Base-by-base conservation (phyloP, 495 filamentous ascomycete species). In the Penicillium subrubescens region DNA sequence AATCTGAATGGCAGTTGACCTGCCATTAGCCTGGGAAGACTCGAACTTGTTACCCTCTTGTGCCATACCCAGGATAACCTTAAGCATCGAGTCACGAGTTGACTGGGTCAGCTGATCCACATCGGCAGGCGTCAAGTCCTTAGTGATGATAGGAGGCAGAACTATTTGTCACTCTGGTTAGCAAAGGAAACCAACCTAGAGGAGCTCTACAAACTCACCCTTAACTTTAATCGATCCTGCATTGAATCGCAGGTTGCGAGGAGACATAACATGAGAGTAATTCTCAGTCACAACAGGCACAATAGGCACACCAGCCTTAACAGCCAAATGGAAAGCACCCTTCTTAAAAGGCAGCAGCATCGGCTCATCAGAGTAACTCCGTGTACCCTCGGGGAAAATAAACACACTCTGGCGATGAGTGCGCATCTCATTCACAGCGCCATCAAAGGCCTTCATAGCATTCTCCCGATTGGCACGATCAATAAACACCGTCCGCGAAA, bases 281-380 rank as follows among this genome's bases (percentile, higher is more conserved):
- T 96, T 97, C 70, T 84, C 81, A 10, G 87, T 85, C 23, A 98
- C 91, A 23, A 97, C 81, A 0, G 94, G 94, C 41, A 99, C 89
- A 71, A 98, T 91, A 21, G 92, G 93, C 31, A 97, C 94, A 71
- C 92, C 89, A 0, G 94, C 96, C 81, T 97, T 90, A 8, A 99
- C 87, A 23, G 95, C 95, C 12, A 99, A 81, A 75, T 98, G 95
- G 79, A 98, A 99, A 41, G 95, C 95, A 62, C 95, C 95, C 81
- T 98, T 98, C 81, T 99, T 99, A 81, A 98, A 99, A 8, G 91
- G 88, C 59, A 97, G 79, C 70, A 99, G 77, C 56, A 83, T 87
- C 7, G 95, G 90, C 53, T 92, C 87, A 67, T 88, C 86, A 53
- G 89, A 85, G 81, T 99, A 97, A 67, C 91, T 94, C 55, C 95